Evolutionary conservation across 2,329 filamentous ascomycete genomes (phyloP), one percentile per base, ranked within the genome.

Genomic region (Botryotinia convoluta): DNA sequence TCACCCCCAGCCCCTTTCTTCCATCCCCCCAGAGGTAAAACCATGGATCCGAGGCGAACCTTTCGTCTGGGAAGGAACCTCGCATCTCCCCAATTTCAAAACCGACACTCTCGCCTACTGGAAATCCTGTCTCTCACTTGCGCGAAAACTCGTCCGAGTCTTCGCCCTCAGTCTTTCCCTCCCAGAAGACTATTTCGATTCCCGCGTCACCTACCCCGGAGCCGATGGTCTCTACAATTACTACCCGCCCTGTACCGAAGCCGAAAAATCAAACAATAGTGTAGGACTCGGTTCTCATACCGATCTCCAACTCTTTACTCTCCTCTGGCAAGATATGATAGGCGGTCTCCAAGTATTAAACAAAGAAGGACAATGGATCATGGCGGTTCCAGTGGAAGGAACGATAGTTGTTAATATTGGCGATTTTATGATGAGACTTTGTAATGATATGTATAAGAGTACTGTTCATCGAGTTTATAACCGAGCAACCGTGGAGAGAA

Each of bases 81-180:
- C 79, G 1, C 84, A 87, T 74, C 74, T 87, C 0, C 84, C 85
- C 18, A 78, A 79, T 9, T 88, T 90, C 80, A 85, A 86, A 75
- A 75, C 83, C 0, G 83, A 84, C 26, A 80, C 84, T 4, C 76
- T 87, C 14, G 76, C 76, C 1, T 88, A 89, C 77, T 88, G 85
- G 82, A 78, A 81, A 32, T 79, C 82, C 10, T 86, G 86, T 54
- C 81, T 90, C 18, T 81, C 76, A 0, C 82, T 90, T 1, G 85
- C 87, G 0, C 83, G 88, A 35, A 83, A 82, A 51, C 78, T 90
- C 45, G 84, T 87, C 3, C 82, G 83, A 7, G 81, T 85, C 10
- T 89, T 91, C 76, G 88, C 88, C 0, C 81, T 91, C 4, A 85
- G 85, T 7, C 82, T 90, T 3, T 84, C 84, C 18, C 81, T 90